A percentile compares a stretch with the other conserved stretches of the same genome.
phyloP scores from a whole-genome alignment of 129 eudicot species.

The Flaveria linearis region DNA sequence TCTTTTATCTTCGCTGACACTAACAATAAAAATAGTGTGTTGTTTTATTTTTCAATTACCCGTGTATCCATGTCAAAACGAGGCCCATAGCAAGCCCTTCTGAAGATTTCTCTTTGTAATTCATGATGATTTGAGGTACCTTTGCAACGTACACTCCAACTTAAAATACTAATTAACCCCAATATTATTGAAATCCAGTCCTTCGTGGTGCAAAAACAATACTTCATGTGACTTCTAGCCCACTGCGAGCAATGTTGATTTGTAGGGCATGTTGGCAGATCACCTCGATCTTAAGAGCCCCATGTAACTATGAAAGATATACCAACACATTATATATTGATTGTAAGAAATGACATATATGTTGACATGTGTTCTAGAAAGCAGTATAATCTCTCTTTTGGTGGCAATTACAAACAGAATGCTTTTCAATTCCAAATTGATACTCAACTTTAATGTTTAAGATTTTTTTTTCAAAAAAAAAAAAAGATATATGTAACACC shows the following conservation, averaged over 20 bases:
- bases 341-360: background rate
- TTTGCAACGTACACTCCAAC: conserved; percentile 85
- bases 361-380: background rate
- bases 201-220: conserved; percentile 56
- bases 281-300: conserved; percentile 38
- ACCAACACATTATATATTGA: conserved; percentile 12
- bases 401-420: too few species aligned
- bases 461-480: too few species aligned
- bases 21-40: background rate
- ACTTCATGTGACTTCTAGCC: conserved; percentile 50
- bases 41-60: conserved; percentile 38
- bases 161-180: conserved; percentile 56
- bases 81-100: conserved; percentile 70
- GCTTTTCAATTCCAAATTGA: too few species aligned
- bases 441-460: too few species aligned
- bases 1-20: background rate
- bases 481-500: too few species aligned
- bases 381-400: background rate
- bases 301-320: conserved; percentile 33
- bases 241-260: conserved; percentile 51
- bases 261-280: conserved; percentile 45
- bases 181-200: conserved; percentile 56
- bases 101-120: conserved; percentile 56
- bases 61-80: conserved; percentile 70
- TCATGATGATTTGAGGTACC: conserved; percentile 72